Percentiles rank a stretch among this genome's conserved stretches.
Evolutionary conservation across 768 basidiomycete genomes (phyloP).

Genomic region (Pulveroboletus sp.): DNA sequence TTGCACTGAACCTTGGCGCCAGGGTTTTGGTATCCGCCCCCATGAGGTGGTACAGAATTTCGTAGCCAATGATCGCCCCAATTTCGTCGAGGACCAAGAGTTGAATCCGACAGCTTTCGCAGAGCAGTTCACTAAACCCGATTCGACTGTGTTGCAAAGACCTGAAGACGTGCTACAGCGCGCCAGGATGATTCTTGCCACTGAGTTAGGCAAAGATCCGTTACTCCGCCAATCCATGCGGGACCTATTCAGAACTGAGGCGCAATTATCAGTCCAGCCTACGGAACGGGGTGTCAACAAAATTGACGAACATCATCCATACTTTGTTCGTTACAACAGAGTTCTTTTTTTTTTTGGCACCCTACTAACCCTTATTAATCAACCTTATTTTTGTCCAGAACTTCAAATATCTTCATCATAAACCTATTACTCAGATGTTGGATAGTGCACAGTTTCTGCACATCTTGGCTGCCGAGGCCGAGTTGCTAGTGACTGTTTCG

Average conservation of each 20-base stretch:
- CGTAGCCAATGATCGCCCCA: constrained; percentile 49
- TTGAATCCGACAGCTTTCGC: constrained; percentile 75
- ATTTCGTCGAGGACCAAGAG: constrained; percentile 79
- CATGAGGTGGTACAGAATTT: constrained; percentile 87
- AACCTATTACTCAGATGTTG: constrained; percentile 66
- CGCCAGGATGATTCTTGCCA: constrained; percentile 79
- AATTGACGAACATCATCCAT: constrained; percentile 69
- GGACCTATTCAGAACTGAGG: constrained; percentile 67
- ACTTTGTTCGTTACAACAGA: constrained; percentile 48
- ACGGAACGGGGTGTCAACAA: constrained; percentile 82
- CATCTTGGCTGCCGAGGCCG: constrained; percentile 87
- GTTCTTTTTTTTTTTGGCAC: background rate
- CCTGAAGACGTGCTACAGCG: constrained; percentile 66
- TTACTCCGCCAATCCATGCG: constrained; percentile 76
- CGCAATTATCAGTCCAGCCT: constrained; percentile 72
- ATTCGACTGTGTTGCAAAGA: constrained; percentile 50
- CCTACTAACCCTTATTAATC: constrained; percentile 10
- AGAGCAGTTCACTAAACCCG: constrained; percentile 78
- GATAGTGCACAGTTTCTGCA: constrained; percentile 79
- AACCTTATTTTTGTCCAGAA: constrained; percentile 43
- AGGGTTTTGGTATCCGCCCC: constrained; percentile 84
- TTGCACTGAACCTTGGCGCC: background rate
- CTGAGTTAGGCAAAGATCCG: constrained; percentile 92
- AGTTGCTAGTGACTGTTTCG: constrained; percentile 74
- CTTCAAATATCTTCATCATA: constrained; percentile 90